Base-by-base conservation (phyloP, 2,329 filamentous ascomycete genomes). In the Pyricularia sp. region DNA sequence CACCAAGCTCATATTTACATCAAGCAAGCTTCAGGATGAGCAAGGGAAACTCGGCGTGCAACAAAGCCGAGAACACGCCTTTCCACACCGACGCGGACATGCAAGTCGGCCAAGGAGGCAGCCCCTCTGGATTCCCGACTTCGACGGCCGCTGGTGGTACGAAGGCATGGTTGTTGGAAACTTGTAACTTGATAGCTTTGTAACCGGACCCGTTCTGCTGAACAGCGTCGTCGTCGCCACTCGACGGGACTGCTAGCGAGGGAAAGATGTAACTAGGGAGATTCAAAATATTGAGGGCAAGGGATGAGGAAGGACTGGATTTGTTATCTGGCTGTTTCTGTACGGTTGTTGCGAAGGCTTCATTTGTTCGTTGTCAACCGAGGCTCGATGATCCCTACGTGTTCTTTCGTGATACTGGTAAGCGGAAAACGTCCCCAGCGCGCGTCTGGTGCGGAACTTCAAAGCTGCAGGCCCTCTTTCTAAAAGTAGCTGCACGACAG, bases 51-150 rank as follows among this genome's bases (percentile, higher is more conserved):
- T 17, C 17, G 42, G 42, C 25, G 10, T 68, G 67, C 67, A 25
- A n/a, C n/a, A 50, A 36, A 55, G 30, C n/a, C 58, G 55, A 64
- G 50, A 61, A 61, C 7, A 61, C 59, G 12, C 30, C 67, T 6
- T 20, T 68, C 31, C 14, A 55, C 9, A 23, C 55, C 3, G 26
- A 36, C 31, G 67, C 23, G 3, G 67, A 68, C 25, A 25, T 36
- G 11, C 23, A 25, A n/a, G n/a, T n/a, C 20, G 59, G 67, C 25
- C 67, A 68, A 25, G 50, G 31, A 5, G 67, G 67, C 58, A 42
- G 59, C 1, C 50, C 67, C 58, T 68, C n/a, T 68, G 28, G 25
- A 42, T 61, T 14, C 26, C 23, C 67, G 67, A 68, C 23, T 23
- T n/a, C 14, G 61, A 30, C 12, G 25, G 58, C 20, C 67, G 25